These are phyloP conservation scores for Pezicula carpinea DNA, from an alignment of 2,329 filamentous ascomycete species.

Conservation along the genomic window DNA sequence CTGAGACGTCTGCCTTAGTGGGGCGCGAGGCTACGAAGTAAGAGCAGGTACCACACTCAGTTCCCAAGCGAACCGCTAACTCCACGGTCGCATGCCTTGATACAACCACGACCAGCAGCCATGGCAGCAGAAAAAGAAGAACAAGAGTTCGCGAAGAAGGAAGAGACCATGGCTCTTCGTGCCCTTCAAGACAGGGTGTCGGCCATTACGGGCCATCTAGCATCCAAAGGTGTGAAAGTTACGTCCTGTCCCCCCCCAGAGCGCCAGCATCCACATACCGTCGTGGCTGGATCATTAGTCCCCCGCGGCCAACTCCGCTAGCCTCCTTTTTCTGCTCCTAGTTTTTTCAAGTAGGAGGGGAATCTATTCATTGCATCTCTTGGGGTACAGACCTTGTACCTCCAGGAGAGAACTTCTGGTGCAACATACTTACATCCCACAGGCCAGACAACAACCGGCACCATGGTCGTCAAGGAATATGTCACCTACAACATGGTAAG, in stretches of 20 bases:
- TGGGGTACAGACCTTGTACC: constrained; percentile 5
- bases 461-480: constrained; percentile 81
- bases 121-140: neutral
- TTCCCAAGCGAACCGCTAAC: too few relatives aligned
- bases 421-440: neutral
- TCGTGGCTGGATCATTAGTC: neutral
- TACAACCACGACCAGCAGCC: neutral
- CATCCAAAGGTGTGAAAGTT: too few relatives aligned
- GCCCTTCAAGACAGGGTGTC: too few relatives aligned
- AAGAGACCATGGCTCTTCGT: neutral
- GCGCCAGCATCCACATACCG: too few relatives aligned
- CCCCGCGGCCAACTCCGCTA: constrained; percentile 14
- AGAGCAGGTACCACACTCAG: too few relatives aligned
- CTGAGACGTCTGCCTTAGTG: too few relatives aligned
- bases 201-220: too few relatives aligned
- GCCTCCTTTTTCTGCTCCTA: constrained; percentile 8
- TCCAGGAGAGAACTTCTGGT: neutral
- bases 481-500: constrained; percentile 88
- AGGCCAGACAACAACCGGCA: constrained; percentile 25
- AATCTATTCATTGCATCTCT: constrained; percentile 8
- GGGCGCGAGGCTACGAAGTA: too few relatives aligned
- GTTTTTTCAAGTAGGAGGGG: constrained; percentile 1
- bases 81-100: too few relatives aligned
- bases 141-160: neutral
- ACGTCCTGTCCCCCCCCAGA: too few relatives aligned